Evolutionary conservation across 2,329 filamentous ascomycete species (phyloP), one percentile per base, ranked within the genome.

Genomic region (Fusarium vanettenii): DNA sequence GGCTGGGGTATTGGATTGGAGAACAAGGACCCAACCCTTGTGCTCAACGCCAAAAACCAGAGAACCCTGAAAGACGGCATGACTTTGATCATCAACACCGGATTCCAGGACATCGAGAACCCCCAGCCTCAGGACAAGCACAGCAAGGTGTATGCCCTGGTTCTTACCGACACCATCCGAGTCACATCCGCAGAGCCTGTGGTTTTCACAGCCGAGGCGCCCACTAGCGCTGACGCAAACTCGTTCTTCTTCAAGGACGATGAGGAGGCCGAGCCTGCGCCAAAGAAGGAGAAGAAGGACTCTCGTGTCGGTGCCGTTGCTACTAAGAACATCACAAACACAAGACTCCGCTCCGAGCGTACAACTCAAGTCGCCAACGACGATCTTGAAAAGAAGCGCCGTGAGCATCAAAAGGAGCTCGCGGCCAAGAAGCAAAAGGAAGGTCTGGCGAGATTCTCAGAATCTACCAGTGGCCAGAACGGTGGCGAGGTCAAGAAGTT

Each of bases 171-270:
- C 83, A 99, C 97, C 0, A 92, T 99, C 52, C 94, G 97, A 78
- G 95, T 98, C 60, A 94, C 93, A 13, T 87, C 90, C 7, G 86
- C 86, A n/a, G 95, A 97, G 60, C 90, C 93, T 1, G 92, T 95
- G 35, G 92, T 98, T 31, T 98, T 99, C 85, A 99, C 97, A 20
- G 95, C 95, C 69, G 95, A 98, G 81, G 95, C 96, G 0, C 92
- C 95, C 3, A 94, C 94, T 31, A 96, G 98, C 80, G 91, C 97
- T 69, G 97, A 98, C 79, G 95, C 95, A 5, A 96, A 96, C 43
- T 98, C 96, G 0, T 99, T 99, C 87, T 98, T 98, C 85, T 99
- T 99, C 87, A 97, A 98, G 81, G 96, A 98, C 77, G 95, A 98
- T 71, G 95, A 97, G 80, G 94, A 97, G 76, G 91, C 94, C 73